Conservation (phyloP, 1,284 basidiomycete species). For the Paramarasmius palmivorus region DNA sequence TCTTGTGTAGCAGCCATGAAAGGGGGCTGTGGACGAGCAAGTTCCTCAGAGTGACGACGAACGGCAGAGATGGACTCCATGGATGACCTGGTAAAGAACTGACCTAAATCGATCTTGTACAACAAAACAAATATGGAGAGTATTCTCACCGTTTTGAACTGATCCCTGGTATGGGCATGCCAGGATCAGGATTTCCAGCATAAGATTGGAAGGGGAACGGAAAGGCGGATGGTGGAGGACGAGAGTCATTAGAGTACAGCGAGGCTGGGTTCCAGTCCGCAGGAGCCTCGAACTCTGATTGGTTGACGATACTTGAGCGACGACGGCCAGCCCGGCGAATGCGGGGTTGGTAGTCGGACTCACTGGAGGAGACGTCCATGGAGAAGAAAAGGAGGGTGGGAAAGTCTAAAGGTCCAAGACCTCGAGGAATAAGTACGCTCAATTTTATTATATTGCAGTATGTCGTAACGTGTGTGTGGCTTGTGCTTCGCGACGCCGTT, state of each 20-base stretch:
- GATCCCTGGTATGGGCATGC: slow-evolving; percentile 38
- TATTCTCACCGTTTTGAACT: too few relatives aligned
- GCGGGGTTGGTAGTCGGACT: too few relatives aligned
- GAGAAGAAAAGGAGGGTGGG: too few relatives aligned
- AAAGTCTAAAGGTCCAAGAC: too few relatives aligned
- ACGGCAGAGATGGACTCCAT: slow-evolving; percentile 18
- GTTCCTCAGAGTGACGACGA: slow-evolving; percentile 17
- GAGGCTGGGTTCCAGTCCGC: slow-evolving; percentile 2
- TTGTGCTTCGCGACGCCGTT: too few relatives aligned
- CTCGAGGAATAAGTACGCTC: too few relatives aligned
- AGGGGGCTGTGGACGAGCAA: slow-evolving; percentile 39
- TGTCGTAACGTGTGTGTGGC: too few relatives aligned
- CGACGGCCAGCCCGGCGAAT: neutral
- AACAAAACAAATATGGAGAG: too few relatives aligned
- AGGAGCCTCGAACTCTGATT: neutral
- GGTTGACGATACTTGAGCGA: neutral
- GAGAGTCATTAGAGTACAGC: neutral
- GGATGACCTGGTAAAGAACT: slow-evolving; percentile 22
- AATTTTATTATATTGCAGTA: too few relatives aligned
- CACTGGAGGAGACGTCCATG: too few relatives aligned
- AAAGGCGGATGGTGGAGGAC: slow-evolving; percentile 50
- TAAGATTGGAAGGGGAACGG: slow-evolving; percentile 57
- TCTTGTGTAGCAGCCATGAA: slow-evolving; percentile 39
- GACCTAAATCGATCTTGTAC: too few relatives aligned
- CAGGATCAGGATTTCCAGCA: slow-evolving; percentile 61